phyloP scores from a whole-genome alignment of 1,284 basidiomycete genomes.

The Heterobasidion parviporum region DNA sequence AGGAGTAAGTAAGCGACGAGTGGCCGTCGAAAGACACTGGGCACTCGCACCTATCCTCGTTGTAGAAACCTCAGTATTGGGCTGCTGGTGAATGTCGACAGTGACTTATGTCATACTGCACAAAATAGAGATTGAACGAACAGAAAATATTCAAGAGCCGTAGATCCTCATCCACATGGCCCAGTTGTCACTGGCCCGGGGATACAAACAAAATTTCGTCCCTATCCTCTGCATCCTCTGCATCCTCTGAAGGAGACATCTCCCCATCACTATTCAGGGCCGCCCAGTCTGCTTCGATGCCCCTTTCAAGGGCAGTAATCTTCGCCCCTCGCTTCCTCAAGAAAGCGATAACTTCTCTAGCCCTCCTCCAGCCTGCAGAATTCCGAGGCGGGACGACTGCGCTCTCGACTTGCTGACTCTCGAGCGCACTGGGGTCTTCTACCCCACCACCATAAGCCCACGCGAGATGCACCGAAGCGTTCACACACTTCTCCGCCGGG shows the following conservation, averaged over 20 bases:
- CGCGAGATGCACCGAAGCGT: slow-evolving; percentile 57
- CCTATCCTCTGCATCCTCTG: slow-evolving; percentile 30
- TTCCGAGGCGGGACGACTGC: slow-evolving; percentile 16
- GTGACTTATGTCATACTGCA: no score
- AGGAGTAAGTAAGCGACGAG: no score
- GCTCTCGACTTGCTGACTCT: slow-evolving; percentile 17
- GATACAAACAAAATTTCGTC: slow-evolving; percentile 29
- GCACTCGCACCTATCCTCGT: no score
- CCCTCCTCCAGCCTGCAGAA: slow-evolving; percentile 46
- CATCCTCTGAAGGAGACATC: slow-evolving; percentile 30
- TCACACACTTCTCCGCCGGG: slow-evolving; percentile 37
- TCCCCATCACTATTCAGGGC: slow-evolving; percentile 58
- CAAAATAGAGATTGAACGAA: no score
- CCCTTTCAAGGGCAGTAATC: slow-evolving; percentile 41
- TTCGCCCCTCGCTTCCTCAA: slow-evolving; percentile 57
- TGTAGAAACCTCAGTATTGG: no score
- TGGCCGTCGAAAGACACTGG: no score
- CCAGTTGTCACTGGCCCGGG: slow-evolving; percentile 28
- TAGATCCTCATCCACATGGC: no score
- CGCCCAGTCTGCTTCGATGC: slow-evolving; percentile 54
- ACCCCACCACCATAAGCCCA: slow-evolving; percentile 38
- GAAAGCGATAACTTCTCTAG: slow-evolving; percentile 55
- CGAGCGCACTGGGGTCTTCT: slow-evolving; percentile 18
- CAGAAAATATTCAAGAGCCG: no score
- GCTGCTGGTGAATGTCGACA: no score